Conservation (phyloP, 2,329 filamentous ascomycete species). For the Cercospora sesami region DNA sequence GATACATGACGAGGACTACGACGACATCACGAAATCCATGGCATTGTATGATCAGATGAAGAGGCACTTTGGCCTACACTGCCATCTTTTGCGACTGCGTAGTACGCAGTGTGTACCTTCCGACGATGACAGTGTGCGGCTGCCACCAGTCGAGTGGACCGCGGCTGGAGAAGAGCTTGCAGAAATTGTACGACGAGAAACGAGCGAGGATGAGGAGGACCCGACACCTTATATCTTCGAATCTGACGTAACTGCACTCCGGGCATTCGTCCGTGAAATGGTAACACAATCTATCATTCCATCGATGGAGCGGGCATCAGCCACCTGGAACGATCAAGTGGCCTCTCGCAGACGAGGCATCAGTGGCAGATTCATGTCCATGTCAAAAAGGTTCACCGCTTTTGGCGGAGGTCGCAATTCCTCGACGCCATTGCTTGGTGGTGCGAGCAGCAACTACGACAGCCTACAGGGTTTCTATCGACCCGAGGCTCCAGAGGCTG, state of each 20-base stretch:
- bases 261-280: slow-evolving; percentile 88
- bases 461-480: slow-evolving; percentile 74
- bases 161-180: slow-evolving; percentile 81
- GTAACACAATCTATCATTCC: slow-evolving; percentile 92
- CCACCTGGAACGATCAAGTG: slow-evolving; percentile 95
- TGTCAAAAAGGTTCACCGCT: slow-evolving; percentile 85
- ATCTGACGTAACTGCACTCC: slow-evolving; percentile 84
- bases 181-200: slow-evolving; percentile 56
- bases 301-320: slow-evolving; percentile 89
- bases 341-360: slow-evolving; percentile 86
- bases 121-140: slow-evolving; percentile 82
- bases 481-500: slow-evolving; percentile 80
- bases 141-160: slow-evolving; percentile 85
- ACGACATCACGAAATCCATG: slow-evolving; percentile 88
- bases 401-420: slow-evolving; percentile 66
- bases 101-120: slow-evolving; percentile 83
- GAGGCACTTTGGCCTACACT: slow-evolving; percentile 93
- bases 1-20: slow-evolving; percentile 92
- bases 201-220: slow-evolving; percentile 69
- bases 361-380: slow-evolving; percentile 87
- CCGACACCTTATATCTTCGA: slow-evolving; percentile 81
- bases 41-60: slow-evolving; percentile 98
- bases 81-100: slow-evolving; percentile 82
- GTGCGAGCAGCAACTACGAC: slow-evolving; percentile 71
- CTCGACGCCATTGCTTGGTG: slow-evolving; percentile 50